These are phyloP conservation scores for Fusarium sp. DNA, from an alignment of 2,329 filamentous ascomycete species.

Conservation along the genomic window DNA sequence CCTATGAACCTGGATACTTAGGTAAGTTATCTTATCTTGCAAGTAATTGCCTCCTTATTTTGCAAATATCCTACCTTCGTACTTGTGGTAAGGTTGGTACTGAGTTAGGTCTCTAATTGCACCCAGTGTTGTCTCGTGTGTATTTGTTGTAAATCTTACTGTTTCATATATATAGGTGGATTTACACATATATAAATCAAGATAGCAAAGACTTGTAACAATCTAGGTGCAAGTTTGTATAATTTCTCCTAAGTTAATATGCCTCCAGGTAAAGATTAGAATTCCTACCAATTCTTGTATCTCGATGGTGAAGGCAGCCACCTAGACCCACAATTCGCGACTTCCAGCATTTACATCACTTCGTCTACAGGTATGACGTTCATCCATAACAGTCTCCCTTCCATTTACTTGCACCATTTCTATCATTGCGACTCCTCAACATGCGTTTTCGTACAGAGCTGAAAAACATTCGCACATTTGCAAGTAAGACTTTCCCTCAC, in stretches of 20 bases:
- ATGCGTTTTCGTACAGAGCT: slow-evolving; percentile 74
- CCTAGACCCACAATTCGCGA: slow-evolving; percentile 22
- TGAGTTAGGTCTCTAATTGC: neutral
- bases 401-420: neutral
- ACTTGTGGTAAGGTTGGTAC: neutral
- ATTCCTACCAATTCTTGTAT: neutral
- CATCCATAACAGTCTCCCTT: neutral
- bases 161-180: neutral
- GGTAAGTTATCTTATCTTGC: neutral
- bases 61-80: too few relatives aligned
- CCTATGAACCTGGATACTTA: neutral
- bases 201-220: neutral
- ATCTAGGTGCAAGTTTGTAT: neutral
- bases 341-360: slow-evolving; percentile 19
- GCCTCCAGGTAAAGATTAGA: neutral
- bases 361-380: too few relatives aligned
- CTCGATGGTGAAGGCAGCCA: neutral
- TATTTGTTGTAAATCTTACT: neutral
- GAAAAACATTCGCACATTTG: slow-evolving; percentile 71
- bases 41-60: too few relatives aligned
- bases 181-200: neutral
- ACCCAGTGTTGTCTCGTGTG: neutral
- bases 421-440: slow-evolving; percentile 33
- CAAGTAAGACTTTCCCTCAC: slow-evolving; percentile 54
- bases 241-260: neutral